Evolutionary conservation across 805 yeast genomes (phyloP).

Genomic region (Saccharomycopsis sp.): DNA sequence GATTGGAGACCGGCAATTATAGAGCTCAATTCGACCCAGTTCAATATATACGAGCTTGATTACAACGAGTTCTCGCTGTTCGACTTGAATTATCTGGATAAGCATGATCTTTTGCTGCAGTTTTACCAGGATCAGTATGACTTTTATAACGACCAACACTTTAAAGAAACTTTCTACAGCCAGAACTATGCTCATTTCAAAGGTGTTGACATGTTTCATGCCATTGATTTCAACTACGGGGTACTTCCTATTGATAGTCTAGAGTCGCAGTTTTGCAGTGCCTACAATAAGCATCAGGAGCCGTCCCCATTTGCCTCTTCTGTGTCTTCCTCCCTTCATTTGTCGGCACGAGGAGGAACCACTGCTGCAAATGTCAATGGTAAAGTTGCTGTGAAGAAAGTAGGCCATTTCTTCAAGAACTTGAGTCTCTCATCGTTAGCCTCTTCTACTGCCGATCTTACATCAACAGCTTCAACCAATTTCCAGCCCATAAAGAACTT

Average conservation of each 20-base stretch:
- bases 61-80: conserved; percentile 3
- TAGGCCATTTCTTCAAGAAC: background rate
- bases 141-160: conserved; percentile 5
- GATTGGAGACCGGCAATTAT: conserved; percentile 16
- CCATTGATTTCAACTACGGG: conserved; percentile 18
- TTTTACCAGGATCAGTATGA: conserved; percentile 8
- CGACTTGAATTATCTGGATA: conserved; percentile 5
- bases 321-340: background rate
- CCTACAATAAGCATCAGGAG: conserved; percentile 18
- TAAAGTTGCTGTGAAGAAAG: background rate
- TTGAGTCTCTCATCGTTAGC: background rate
- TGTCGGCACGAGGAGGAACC: background rate
- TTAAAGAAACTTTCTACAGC: conserved; percentile 7
- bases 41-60: conserved; percentile 15
- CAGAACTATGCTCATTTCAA: conserved; percentile 9
- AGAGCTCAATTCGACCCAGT: conserved; percentile 19
- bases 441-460: background rate
- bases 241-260: conserved; percentile 13
- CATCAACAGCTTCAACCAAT: background rate
- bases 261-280: conserved; percentile 12
- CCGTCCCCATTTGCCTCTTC: background rate
- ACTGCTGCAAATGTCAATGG: background rate
- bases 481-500: conserved; percentile 8
- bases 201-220: conserved; percentile 14
- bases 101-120: conserved; percentile 1